A percentile compares a stretch with the other conserved stretches of the same genome.
phyloP scores from a whole-genome alignment of 495 filamentous ascomycete species.

The Tuber umbilicatum region DNA sequence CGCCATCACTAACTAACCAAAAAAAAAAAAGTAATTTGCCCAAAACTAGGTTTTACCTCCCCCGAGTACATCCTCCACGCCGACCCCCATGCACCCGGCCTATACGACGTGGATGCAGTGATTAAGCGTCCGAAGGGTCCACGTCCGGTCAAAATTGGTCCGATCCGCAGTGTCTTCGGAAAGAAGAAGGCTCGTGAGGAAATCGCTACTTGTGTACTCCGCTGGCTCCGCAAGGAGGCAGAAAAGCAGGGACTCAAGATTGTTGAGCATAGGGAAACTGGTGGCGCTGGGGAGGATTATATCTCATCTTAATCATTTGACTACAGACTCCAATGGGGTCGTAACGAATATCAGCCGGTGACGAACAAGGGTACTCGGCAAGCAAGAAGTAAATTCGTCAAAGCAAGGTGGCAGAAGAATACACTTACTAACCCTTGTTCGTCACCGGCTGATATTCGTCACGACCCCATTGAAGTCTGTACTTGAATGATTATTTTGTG shows the following conservation, averaged over 20 bases:
- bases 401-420: no score
- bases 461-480: no score
- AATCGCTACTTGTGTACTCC: conserved; percentile 27
- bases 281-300: not conserved
- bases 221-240: conserved; percentile 35
- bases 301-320: not conserved
- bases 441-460: no score
- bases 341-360: no score
- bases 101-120: conserved; percentile 34
- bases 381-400: no score
- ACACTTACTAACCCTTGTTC: no score
- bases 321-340: no score
- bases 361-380: no score
- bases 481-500: not conserved
- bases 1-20: not conserved
- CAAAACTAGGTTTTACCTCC: conserved; percentile 29
- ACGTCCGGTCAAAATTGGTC: conserved; percentile 32
- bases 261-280: not conserved
- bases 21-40: conserved; percentile 30
- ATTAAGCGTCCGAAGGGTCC: conserved; percentile 28
- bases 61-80: conserved; percentile 32
- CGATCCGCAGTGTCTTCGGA: conserved; percentile 30
- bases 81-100: conserved; percentile 21
- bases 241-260: conserved; percentile 31
- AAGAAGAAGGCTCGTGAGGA: conserved; percentile 39